Conservation (phyloP, 305 asterid species). For the Fraxinus ornus region DNA sequence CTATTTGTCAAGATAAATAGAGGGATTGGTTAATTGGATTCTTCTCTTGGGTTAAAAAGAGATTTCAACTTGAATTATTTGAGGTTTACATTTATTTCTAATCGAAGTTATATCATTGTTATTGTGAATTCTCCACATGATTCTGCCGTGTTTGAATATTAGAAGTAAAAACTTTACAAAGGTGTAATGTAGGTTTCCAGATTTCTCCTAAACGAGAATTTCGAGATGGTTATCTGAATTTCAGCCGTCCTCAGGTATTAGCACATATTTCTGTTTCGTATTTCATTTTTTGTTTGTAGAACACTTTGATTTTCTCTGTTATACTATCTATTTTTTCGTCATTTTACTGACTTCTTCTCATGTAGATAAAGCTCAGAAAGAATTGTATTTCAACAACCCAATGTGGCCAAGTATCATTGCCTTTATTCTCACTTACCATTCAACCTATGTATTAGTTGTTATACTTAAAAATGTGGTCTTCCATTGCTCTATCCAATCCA, state of each 20-base stretch:
- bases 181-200: neutral
- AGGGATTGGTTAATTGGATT: neutral
- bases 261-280: neutral
- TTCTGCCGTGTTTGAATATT: neutral
- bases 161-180: neutral
- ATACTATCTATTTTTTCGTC: neutral
- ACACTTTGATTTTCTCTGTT: neutral
- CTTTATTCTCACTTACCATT: too few species aligned
- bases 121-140: neutral
- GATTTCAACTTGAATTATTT: neutral
- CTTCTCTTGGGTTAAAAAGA: neutral
- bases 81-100: neutral
- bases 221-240: slow-evolving; percentile 33
- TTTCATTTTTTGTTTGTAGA: neutral
- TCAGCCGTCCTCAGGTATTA: slow-evolving; percentile 47
- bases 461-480: neutral
- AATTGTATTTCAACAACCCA: slow-evolving; percentile 71
- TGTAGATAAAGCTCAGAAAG: slow-evolving; percentile 49
- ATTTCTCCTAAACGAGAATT: neutral
- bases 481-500: neutral
- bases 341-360: neutral
- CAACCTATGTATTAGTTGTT: too few species aligned
- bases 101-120: neutral
- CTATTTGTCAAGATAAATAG: neutral
- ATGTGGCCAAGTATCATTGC: slow-evolving; percentile 85